Evolutionary conservation across 2,329 filamentous ascomycete species (phyloP).

Genomic region (Sporothrix curviconia): DNA sequence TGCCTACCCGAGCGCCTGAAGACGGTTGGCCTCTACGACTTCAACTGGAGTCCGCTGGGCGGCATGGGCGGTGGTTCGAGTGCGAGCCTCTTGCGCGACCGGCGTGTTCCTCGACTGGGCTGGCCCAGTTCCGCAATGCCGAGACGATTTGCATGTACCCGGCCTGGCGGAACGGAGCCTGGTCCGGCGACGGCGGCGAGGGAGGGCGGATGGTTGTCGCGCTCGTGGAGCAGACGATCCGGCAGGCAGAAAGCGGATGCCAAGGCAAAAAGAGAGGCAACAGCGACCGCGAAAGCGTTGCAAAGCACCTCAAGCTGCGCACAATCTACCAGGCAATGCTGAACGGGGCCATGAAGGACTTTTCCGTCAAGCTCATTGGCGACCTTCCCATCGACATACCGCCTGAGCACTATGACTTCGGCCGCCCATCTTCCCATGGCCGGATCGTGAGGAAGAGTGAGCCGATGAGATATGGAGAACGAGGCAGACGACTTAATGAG

Average conservation of each 20-base stretch:
- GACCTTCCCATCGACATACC: not conserved
- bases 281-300: not conserved
- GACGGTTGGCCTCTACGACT: slow-evolving; percentile 15
- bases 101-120: slow-evolving; percentile 16
- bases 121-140: slow-evolving; percentile 11
- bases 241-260: not conserved
- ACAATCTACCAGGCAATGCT: slow-evolving; percentile 15
- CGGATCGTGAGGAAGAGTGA: not conserved
- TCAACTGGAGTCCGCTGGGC: no score
- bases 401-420: not conserved
- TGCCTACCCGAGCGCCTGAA: slow-evolving; percentile 10
- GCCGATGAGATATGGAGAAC: not conserved
- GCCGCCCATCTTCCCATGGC: slow-evolving; percentile 4
- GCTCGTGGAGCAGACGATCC: slow-evolving; percentile 7
- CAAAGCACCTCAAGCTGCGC: not conserved
- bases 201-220: slow-evolving; percentile 1
- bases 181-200: not conserved
- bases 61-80: no score
- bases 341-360: not conserved
- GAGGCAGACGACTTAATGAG: not conserved
- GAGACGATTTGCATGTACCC: slow-evolving; percentile 15
- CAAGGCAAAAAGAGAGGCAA: not conserved
- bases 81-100: not conserved
- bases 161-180: not conserved
- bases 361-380: not conserved